phyloP scores from a whole-genome alignment of 2,329 filamentous ascomycete species.

The Talaromyces albobiverticillius region DNA sequence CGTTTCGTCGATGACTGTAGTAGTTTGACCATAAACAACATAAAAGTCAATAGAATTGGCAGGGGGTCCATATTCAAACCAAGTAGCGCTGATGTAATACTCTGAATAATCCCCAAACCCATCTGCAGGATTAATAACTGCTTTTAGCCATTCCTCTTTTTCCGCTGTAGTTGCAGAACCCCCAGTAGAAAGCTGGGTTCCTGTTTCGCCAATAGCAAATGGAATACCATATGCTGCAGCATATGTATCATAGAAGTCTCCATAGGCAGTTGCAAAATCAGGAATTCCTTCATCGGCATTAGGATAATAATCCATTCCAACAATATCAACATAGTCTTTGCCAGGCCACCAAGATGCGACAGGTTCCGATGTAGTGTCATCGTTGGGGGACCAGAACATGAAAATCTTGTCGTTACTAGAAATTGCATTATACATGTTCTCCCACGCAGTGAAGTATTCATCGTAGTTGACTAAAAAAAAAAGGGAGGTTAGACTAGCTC shows the following conservation, averaged over 20 bases:
- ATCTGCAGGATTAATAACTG: neutral
- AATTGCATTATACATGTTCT: conserved; percentile 3
- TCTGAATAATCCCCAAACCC: conserved; percentile 1
- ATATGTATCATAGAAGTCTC: conserved; percentile 4
- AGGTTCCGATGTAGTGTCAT: neutral
- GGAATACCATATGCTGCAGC: neutral
- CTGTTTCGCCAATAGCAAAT: conserved; percentile 7
- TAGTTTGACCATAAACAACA: conserved; percentile 1
- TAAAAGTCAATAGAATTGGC: neutral
- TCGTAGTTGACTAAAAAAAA: neutral
- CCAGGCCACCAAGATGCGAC: conserved; percentile 4
- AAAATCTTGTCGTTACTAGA: conserved; percentile 7
- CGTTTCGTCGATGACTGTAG: neutral
- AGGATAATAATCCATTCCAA: conserved; percentile 7
- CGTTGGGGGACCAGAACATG: conserved; percentile 8
- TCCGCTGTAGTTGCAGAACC: neutral
- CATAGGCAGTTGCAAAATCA: conserved; percentile 3
- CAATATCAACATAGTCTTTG: conserved; percentile 4
- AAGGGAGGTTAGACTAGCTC: too few species aligned
- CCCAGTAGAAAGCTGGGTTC: neutral
- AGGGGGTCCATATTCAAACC: conserved; percentile 8
- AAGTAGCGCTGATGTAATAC: conserved; percentile 8
- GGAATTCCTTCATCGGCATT: conserved; percentile 4
- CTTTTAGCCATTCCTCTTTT: conserved; percentile 4
- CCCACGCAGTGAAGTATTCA: neutral